Evolutionary conservation across 2,329 filamentous ascomycete species (phyloP), one percentile per base, ranked within the genome.

Genomic region (Aspergillus pseudoterreus): DNA sequence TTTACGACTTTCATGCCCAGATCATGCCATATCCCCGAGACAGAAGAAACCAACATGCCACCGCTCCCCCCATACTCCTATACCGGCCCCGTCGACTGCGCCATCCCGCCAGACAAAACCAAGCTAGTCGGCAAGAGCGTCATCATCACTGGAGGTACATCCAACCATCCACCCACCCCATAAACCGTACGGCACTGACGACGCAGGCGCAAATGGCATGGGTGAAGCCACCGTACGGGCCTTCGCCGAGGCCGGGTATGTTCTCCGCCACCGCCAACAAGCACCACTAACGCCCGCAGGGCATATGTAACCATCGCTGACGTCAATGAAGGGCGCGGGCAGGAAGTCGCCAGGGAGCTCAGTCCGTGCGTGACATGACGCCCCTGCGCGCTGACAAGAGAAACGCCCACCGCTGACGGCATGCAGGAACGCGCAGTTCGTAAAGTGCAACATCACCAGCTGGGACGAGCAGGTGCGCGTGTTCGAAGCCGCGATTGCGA

Each of bases 81-180:
- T 21, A 55, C 50, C 47, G 53, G 53, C 12, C 53, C 53, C 5
- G 50, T 55, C 35, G 53, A 55, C 45, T 55, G 53, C 43, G 50
- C 47, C 9, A 50, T 55, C 47, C 43, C 54, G 24, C 67, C 69
- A 9, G 72, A 78, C 56, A 52, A 57, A n/a, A 62, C 59, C 38
- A 65, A 69, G 35, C 56, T 76, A 8, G 63, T 59, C 3, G 75
- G 72, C 24, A 79, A 78, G 56, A 75, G 72, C 1, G 74, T 77
- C 21, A 68, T 79, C 19, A 69, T 79, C 14, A 79, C 76, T 1
- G 75, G 76, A n/a, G 75, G 53, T 55, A 24, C 1, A 1, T 45
- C 19, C 2, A 2, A 2, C 33, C 17, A 6, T 2, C 5, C 5
- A 6, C 22, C 3, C 4, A 19, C 24, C 38, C 2, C 8, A 45